phyloP scores from a whole-genome alignment of 139 green algal genomes.

The Chlamydomonas applanata region DNA sequence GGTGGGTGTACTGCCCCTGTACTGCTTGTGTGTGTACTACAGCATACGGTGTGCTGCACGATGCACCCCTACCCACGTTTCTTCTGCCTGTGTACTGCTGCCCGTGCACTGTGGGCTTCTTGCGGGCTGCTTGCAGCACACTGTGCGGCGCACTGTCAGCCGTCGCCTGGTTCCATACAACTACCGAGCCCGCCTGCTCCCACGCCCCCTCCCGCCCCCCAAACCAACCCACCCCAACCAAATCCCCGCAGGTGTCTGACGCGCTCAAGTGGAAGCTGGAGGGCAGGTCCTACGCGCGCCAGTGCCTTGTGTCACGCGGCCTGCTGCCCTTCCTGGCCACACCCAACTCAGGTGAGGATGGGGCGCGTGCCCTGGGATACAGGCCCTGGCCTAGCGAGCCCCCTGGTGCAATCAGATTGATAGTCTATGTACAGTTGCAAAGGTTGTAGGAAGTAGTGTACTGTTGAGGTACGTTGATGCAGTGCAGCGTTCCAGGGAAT shows the following conservation, averaged over 20 bases:
- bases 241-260: conserved; percentile 79
- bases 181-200: conserved; percentile 59
- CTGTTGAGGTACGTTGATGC: too few relatives aligned
- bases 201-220: conserved; percentile 87
- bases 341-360: conserved; percentile 57
- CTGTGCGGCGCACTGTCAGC: too few relatives aligned
- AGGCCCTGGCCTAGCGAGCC: not conserved
- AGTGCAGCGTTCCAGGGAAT: too few relatives aligned
- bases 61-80: too few relatives aligned
- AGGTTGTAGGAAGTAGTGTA: not conserved
- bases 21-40: too few relatives aligned
- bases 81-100: too few relatives aligned
- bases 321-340: conserved; percentile 85
- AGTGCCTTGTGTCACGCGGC: conserved; percentile 75
- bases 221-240: too few relatives aligned
- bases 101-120: too few relatives aligned
- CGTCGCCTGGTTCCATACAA: conserved; percentile 2
- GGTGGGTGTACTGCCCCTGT: too few relatives aligned
- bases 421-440: not conserved
- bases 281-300: conserved; percentile 57
- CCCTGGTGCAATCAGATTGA: not conserved
- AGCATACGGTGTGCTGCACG: too few relatives aligned
- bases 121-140: too few relatives aligned
- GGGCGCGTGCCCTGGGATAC: conserved; percentile 8
- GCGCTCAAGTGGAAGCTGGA: conserved; percentile 79